Conservation (phyloP, 352 stramenopile genomes). For the Globisporangium nodosum region DNA sequence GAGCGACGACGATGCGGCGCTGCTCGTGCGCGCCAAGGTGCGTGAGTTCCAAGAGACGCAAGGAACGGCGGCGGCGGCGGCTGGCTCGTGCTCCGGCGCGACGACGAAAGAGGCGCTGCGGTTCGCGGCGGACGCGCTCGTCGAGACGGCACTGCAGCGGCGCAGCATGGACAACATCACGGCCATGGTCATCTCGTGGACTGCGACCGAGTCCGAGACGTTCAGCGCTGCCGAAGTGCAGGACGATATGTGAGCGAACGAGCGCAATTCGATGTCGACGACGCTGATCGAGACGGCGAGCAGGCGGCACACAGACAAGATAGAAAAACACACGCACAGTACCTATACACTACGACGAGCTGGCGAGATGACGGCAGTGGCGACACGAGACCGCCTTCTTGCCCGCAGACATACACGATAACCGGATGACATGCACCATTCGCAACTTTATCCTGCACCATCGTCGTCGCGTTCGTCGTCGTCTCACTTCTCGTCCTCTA, state of each 20-base stretch:
- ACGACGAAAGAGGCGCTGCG: conserved; percentile 47
- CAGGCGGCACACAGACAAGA: neutral
- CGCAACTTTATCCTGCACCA: neutral
- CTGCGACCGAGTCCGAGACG: conserved; percentile 13
- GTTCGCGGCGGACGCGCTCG: conserved; percentile 53
- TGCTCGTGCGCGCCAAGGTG: conserved; percentile 49
- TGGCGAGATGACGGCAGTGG: neutral
- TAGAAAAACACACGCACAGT: conserved; percentile 3
- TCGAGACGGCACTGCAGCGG: conserved; percentile 61
- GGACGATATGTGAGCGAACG: conserved; percentile 11
- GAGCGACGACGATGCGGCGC: conserved; percentile 58
- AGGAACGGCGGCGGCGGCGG: neutral
- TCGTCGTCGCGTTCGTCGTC: neutral
- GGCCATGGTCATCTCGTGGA: conserved; percentile 64
- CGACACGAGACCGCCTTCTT: neutral
- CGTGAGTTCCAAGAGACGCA: conserved; percentile 19
- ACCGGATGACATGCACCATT: conserved; percentile 2
- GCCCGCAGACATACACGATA: neutral
- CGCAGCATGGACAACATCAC: conserved; percentile 84
- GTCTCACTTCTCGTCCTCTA: conserved; percentile 15
- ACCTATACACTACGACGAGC: neutral
- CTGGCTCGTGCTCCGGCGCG: conserved; percentile 9
- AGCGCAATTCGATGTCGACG: no score
- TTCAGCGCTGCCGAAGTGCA: conserved; percentile 15
- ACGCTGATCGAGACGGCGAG: no score